Conservation (phyloP, 768 basidiomycete genomes). For the Trametes coccinea region DNA sequence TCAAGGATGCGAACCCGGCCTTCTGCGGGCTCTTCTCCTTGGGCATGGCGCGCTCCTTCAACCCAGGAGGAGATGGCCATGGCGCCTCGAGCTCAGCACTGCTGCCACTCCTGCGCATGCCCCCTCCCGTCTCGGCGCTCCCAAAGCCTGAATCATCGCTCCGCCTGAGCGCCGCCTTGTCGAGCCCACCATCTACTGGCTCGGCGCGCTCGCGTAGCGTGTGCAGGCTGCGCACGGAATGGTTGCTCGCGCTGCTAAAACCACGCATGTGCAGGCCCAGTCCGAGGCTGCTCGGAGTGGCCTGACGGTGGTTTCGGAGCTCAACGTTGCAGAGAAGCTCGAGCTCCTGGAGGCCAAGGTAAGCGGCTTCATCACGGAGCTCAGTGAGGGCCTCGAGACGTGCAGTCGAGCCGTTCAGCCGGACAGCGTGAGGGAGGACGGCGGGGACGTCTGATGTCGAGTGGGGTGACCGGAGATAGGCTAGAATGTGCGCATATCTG, state of each 20-base stretch:
- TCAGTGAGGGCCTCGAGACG: slow-evolving; percentile 70
- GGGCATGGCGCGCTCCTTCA: slow-evolving; percentile 12
- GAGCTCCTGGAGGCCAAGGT: slow-evolving; percentile 68
- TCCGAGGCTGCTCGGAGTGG: slow-evolving; percentile 31
- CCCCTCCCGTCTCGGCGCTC: slow-evolving; percentile 7
- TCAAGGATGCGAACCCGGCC: slow-evolving; percentile 17
- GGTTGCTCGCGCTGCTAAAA: slow-evolving; percentile 53
- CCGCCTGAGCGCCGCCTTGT: slow-evolving; percentile 6
- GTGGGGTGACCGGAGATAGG: slow-evolving; percentile 65
- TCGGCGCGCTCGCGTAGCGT: slow-evolving; percentile 59
- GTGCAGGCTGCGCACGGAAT: slow-evolving; percentile 60
- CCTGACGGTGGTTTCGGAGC: slow-evolving; percentile 49
- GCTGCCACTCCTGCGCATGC: slow-evolving; percentile 21
- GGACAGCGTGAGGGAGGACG: slow-evolving; percentile 60
- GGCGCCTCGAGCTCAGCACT: slow-evolving; percentile 23
- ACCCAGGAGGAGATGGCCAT: slow-evolving; percentile 17
- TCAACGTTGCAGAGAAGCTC: slow-evolving; percentile 68
- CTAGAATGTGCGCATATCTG: slow-evolving; percentile 71
- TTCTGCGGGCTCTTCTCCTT: slow-evolving; percentile 16
- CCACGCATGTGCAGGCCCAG: slow-evolving; percentile 42
- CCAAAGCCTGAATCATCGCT: slow-evolving; percentile 30
- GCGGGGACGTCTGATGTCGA: slow-evolving; percentile 45
- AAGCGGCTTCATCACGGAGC: slow-evolving; percentile 76
- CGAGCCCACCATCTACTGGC: slow-evolving; percentile 18
- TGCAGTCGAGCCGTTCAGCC: slow-evolving; percentile 44